Base-by-base conservation (phyloP, 768 basidiomycete genomes). In the Russula olivacea region DNA sequence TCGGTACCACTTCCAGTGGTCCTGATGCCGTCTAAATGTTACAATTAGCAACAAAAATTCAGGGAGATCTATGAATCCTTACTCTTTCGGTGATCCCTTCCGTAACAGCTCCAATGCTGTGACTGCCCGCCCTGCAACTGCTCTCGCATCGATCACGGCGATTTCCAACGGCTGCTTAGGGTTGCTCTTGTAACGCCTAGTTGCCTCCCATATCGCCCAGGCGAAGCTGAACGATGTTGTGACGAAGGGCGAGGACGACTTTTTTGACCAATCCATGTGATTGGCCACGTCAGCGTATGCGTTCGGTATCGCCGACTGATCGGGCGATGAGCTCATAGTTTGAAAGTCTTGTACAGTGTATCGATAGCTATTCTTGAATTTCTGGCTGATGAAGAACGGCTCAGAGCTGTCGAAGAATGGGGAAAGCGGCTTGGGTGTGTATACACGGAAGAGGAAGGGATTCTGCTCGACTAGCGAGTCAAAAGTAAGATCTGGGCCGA, bases 161-260 rank as follows among this genome's bases (percentile, higher is more conserved):
- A 91, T 89, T 71, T 91, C 81, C 32, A 91, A 75, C 60, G 88
- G 83, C 64, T 89, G 87, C 72, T 91, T 91, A 58, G 89, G 74
- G 43, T 84, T 84, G 41, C 78, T 74, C 68, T 85, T 83, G 69
- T 88, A 89, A n/a, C 89, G 83, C 61, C 87, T 78, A 23, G 87
- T 79, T 4, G 88, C 89, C 71, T 91, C 89, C 88, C 88, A 91
- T 41, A 91, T 78, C 9, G 88, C 84, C 89, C 89, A 91, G 41
- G 80, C 81, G 67, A 91, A 88, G 75, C 86, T 90, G 72, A 91
- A 90, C 6, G 89, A 89, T 2, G 87, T 81, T 3, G 89, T 87
- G 49, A 91, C 80, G 64, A 82, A 91, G 5, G 83, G 78, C 0
- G 89, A 91, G 21, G 81, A 78, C 5, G 83, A 76, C 63, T 85